phyloP scores from a whole-genome alignment of 2,329 filamentous ascomycete species.

The Bipolaris oryzae region DNA sequence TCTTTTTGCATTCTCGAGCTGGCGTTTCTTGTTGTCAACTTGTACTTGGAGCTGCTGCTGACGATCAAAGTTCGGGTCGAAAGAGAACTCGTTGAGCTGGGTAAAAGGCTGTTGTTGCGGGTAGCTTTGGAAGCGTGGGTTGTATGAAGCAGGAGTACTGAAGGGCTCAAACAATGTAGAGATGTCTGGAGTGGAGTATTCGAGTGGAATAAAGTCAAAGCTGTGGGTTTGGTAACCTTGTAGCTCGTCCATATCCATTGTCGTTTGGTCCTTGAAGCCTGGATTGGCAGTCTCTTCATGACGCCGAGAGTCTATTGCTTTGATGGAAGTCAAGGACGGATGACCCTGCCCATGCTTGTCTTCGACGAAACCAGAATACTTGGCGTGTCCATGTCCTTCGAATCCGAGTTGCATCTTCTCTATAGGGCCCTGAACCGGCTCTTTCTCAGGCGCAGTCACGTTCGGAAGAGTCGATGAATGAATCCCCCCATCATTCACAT shows the following conservation, averaged over 20 bases:
- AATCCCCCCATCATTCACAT: not conserved
- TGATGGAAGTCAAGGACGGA: not conserved
- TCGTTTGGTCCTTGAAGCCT: not conserved
- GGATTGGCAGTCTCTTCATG: not conserved
- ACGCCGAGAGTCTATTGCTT: no score
- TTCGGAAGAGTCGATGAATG: not conserved
- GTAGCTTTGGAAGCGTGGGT: not conserved
- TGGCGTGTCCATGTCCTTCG: not conserved
- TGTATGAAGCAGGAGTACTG: not conserved
- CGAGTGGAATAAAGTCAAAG: not conserved
- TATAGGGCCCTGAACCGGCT: not conserved
- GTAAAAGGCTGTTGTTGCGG: not conserved
- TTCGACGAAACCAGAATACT: not conserved
- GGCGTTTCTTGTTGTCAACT: not conserved
- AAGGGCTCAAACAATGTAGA: not conserved
- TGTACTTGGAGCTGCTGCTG: not conserved
- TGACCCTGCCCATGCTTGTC: not conserved
- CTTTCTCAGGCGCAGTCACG: not conserved
- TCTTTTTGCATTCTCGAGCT: not conserved
- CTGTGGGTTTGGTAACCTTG: not conserved
- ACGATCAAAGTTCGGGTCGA: not conserved
- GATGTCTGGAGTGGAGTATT: not conserved
- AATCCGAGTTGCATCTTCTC: not conserved
- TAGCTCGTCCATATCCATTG: not conserved
- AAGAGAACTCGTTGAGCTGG: not conserved